Base-by-base conservation (phyloP, 257 asterid genomes). In the Solanum chiquidenum region DNA sequence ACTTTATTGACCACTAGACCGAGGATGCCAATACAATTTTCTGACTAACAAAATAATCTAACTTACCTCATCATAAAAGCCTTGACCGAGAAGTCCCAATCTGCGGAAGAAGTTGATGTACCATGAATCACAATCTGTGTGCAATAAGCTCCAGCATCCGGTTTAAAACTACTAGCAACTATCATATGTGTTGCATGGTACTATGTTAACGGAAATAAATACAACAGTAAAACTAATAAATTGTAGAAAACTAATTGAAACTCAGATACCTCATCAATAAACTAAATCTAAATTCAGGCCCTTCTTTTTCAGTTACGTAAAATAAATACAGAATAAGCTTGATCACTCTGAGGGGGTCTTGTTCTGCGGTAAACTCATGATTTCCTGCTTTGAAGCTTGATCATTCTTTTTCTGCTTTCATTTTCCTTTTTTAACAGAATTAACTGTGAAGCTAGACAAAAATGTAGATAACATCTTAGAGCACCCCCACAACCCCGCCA, bases 91-190 rank as follows among this genome's bases (percentile, higher is more conserved):
- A 37, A 66, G 29, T 95, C 97, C 98, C 98, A 93, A 93, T 92
- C 75, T 84, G 88, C 44, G 87, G 92, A 42, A 90, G 92, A 52
- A 91, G 87, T 86, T 89, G 91, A 89, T 90, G 75, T 95, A 98
- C 98, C 98, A 94, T 35, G 98, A 95, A 90, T 97, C 98, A 82
- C 94, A 95, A 95, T 94, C 40, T 97, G 98, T 89, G 95, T 93
- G 92, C 98, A 95, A 83, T 95, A 95, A 88, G 99, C 98, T 86
- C 98, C 98, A 88, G 96, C 92, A 72, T 95, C 94, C 88, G 94
- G 98, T 94, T 95, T 97, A 91, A 82, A 97, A 89, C 87, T 89
- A 66, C 88, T 82, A 49, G 90, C 90, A 34, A 89, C 82, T 62
- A 89, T 86, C 84, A 86, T 84, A 74, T 88, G 83, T 62, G 91